Evolutionary conservation across 352 stramenopile species (phyloP).

Genomic region (Globisporangium recalcitrans): DNA sequence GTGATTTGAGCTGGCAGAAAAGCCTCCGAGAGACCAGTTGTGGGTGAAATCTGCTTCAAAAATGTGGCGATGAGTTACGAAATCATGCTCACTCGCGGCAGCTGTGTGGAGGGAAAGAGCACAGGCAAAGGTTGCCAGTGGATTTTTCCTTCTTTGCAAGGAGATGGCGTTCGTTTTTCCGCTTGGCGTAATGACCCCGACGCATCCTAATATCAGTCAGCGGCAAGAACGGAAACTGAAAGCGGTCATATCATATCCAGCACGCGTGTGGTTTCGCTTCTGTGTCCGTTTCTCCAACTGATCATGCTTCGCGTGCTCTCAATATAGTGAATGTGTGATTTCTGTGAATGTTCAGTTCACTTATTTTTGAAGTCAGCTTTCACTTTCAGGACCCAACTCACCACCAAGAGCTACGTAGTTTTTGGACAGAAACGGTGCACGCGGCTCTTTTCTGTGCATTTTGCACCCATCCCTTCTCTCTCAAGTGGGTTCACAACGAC

Average conservation of each 20-base stretch:
- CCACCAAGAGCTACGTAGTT: not conserved
- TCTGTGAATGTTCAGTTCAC: not conserved
- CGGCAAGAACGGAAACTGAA: not conserved
- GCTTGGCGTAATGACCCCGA: not conserved
- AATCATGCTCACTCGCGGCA: too few relatives aligned
- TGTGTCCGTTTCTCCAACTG: not conserved
- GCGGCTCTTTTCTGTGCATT: not conserved
- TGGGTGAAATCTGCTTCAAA: not conserved
- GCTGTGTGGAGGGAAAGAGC: not conserved
- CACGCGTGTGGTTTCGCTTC: not conserved
- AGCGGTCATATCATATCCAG: not conserved
- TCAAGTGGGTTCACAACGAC: not conserved
- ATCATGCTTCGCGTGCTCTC: not conserved
- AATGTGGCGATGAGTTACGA: not conserved
- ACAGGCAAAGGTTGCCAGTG: not conserved
- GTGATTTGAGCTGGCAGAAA: not conserved
- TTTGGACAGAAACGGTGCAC: not conserved
- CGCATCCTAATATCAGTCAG: not conserved
- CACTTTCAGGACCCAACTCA: not conserved
- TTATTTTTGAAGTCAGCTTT: not conserved
- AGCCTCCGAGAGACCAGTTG: not conserved
- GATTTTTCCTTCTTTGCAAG: not conserved
- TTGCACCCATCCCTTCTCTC: not conserved
- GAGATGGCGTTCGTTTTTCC: not conserved
- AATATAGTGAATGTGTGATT: not conserved